Base-by-base conservation (phyloP, 106 monocot genomes). In the Allium sativum region DNA sequence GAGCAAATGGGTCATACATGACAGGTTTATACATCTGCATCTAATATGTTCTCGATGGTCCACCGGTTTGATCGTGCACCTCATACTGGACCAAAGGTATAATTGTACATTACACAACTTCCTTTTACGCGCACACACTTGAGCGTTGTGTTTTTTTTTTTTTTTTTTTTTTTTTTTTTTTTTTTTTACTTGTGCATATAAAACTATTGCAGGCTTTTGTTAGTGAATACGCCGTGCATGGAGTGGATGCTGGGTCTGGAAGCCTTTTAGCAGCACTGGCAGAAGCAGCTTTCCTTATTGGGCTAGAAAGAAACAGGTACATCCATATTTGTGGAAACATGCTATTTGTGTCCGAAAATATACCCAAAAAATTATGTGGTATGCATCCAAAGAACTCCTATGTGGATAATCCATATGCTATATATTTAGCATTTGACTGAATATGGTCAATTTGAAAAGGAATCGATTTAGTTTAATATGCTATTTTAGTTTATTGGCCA, bases 181-280 rank as follows among this genome's bases (percentile, higher is more conserved):
- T 12, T 44, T 55, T 13, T 20, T 19, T 13, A 5, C 11, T 3
- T 50, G 11, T 50, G n/a, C n/a, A 50, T 50, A 12, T 15, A 11
- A 50, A 50, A 50, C 1, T 6, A 16, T 55, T 67, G 19, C 65
- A 91, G 91, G 91, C 80, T 68, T 92, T 92, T 76, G 83, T 92
- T 62, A 92, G 91, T 59, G 91, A 92, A 60, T 92, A 92, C 78
- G 91, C 86, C 73, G 91, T 92, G 57, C 78, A 75, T 40, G 76
- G 77, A 59, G 65, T 40, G 8, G 91, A 87, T 76, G 91, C 86
- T 68, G 91, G 91, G 15, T 81, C 66, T 42, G 91, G 91, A 69
- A 87, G 75, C 53, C 76, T 92, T 59, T 65, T 81, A 18, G 86
- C 91, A 46, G 83, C 86, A 58, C 56, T 92, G 48, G 91, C 70